Conservation (phyloP, 2,329 filamentous ascomycete genomes). For the Aspergillus pseudoviridinutans region DNA sequence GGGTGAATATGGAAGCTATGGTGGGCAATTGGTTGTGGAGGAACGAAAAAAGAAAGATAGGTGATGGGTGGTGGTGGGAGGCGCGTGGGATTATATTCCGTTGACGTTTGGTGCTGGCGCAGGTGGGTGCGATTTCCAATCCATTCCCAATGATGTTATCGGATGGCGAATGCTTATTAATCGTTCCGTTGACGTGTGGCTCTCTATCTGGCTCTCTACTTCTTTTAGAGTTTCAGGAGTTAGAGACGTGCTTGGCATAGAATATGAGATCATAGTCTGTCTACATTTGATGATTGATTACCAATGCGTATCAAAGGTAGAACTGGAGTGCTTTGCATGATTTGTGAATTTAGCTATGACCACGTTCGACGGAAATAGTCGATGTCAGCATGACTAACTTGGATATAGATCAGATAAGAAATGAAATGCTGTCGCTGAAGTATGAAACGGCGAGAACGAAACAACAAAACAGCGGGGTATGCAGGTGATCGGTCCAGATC, state of each 20-base stretch:
- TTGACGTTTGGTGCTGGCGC: background rate
- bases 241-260: too few relatives aligned
- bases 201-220: too few relatives aligned
- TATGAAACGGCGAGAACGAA: background rate
- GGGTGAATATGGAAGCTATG: constrained; percentile 66
- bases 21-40: constrained; percentile 33
- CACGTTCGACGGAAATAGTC: background rate
- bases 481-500: constrained; percentile 43
- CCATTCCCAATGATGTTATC: background rate
- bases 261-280: background rate
- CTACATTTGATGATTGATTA: background rate
- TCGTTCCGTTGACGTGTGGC: background rate
- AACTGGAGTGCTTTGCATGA: too few relatives aligned
- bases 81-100: background rate
- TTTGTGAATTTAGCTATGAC: background rate
- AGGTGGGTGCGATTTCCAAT: background rate
- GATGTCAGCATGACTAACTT: background rate
- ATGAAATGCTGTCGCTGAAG: background rate
- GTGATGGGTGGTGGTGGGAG: background rate
- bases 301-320: background rate
- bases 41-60: background rate
- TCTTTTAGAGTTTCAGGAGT: too few relatives aligned
- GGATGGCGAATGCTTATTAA: background rate
- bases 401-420: background rate
- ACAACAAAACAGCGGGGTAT: background rate